Base-by-base conservation (phyloP, 495 filamentous ascomycete species). In the Polyplosphaeria fusca region DNA sequence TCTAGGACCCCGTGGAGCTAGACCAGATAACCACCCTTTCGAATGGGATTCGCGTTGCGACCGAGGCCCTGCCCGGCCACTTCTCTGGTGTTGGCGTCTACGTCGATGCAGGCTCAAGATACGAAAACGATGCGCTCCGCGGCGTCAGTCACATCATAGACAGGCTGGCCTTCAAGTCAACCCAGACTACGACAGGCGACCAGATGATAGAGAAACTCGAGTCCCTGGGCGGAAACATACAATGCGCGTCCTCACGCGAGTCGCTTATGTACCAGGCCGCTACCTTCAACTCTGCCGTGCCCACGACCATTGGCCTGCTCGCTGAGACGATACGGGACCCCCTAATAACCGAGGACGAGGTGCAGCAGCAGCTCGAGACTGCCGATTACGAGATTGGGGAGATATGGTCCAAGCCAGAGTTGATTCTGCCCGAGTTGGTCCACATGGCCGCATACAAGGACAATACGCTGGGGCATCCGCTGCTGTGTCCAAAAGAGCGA, bases 261-360 rank as follows among this genome's bases (percentile, higher is more conserved):
- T 89, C 91, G 19, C 81, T 99, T 67, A 97, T 99, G 93, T 99
- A 99, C 74, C 94, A 97, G 71, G 86, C 89, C 4, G 94, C 93
- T 30, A 96, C 89, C 49, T 99, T 99, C 81, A 99, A 99, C 74
- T 86, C 87, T 11, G 83, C 91, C 3, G 88, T 97, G 22, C 85
- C 89, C 13, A 82, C 82, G 14, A 88, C 93, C 23, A 79, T 93
- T 9, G 94, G 78, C 9, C 75, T 99, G 23, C 78, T 99, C 24
- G 94, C 93, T 25, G 93, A 99, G 63, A 99, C 93, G 9, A 92
- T 99, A 38, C 85, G 88, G 43, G 85, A 95, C 57, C 91, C 93
- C 9, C 72, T 83, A 28, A 86, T 97, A 53, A 93, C 87, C n/a
- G 87, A 96, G 35, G 84, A 90, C 41, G 93, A 99, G 68, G 86